Evolutionary conservation across 441 rosid genomes (phyloP).

Genomic region (Aquilaria agallochum): DNA sequence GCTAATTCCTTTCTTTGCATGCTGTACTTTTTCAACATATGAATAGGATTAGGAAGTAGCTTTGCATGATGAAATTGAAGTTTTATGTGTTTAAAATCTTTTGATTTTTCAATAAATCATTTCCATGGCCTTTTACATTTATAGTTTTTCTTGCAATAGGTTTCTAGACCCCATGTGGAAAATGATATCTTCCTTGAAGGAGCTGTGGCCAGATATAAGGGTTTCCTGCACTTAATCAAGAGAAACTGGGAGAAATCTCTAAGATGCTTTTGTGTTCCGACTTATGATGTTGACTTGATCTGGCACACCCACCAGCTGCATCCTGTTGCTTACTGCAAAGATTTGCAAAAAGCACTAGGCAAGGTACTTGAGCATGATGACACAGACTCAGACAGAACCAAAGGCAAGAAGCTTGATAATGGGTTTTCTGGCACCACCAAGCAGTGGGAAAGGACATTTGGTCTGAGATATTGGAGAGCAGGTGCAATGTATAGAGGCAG

Average conservation of each 20-base stretch:
- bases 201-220: constrained; percentile 86
- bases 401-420: constrained; percentile 77
- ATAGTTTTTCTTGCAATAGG: constrained; percentile 32
- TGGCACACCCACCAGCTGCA: constrained; percentile 98
- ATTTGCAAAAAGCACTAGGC: constrained; percentile 50
- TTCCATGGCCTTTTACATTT: not conserved
- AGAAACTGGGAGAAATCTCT: constrained; percentile 61
- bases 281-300: constrained; percentile 91
- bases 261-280: constrained; percentile 78
- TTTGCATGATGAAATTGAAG: constrained; percentile 1
- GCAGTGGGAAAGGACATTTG: constrained; percentile 83
- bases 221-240: constrained; percentile 77
- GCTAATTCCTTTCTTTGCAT: too few relatives aligned
- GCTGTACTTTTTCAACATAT: too few relatives aligned
- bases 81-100: constrained; percentile 6
- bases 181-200: constrained; percentile 62
- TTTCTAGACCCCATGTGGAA: constrained; percentile 51
- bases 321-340: constrained; percentile 63
- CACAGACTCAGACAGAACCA: constrained; percentile 71
- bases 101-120: constrained; percentile 1
- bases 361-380: constrained; percentile 92
- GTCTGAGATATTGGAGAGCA: constrained; percentile 81
- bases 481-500: constrained; percentile 89
- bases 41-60: not conserved
- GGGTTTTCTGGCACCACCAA: constrained; percentile 80